These are phyloP conservation scores for Ramularia endophylla DNA, from an alignment of 2,329 filamentous ascomycete genomes.

Conservation along the genomic window DNA sequence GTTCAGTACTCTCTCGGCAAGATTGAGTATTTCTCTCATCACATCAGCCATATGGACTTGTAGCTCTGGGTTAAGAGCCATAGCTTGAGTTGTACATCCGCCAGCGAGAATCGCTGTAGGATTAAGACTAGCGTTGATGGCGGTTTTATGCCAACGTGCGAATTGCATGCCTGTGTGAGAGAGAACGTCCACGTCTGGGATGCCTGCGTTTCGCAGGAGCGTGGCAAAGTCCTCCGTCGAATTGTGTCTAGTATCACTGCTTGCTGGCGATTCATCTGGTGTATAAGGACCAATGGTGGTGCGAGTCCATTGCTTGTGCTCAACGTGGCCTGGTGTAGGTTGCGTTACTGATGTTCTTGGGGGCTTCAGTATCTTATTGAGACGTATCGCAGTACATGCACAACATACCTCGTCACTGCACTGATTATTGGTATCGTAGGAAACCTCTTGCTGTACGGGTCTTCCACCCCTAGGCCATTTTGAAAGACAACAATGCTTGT, in stretches of 20 bases:
- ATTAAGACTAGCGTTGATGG: constrained; percentile 71
- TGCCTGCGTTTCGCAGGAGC: constrained; percentile 53
- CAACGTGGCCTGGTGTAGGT: constrained; percentile 54
- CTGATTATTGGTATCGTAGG: constrained; percentile 55
- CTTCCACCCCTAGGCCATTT: constrained; percentile 66
- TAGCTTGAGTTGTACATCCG: constrained; percentile 58
- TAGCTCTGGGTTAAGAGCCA: constrained; percentile 59
- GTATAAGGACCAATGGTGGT: constrained; percentile 63
- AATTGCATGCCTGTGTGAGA: constrained; percentile 61
- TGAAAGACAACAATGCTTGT: constrained; percentile 62
- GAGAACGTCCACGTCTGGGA: constrained; percentile 59
- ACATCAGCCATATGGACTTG: constrained; percentile 56
- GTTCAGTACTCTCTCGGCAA: constrained; percentile 57
- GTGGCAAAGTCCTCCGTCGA: constrained; percentile 45
- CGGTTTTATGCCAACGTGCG: constrained; percentile 69
- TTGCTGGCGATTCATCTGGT: constrained; percentile 35
- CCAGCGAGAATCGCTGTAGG: constrained; percentile 62
- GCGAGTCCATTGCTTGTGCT: constrained; percentile 67
- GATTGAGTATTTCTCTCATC: constrained; percentile 63
- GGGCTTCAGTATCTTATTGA: no score
- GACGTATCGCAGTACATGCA: no score
- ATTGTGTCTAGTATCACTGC: constrained; percentile 19
- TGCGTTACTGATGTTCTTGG: constrained; percentile 59
- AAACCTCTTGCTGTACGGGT: constrained; percentile 58
- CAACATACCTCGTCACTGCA: constrained; percentile 51